These are phyloP conservation scores for Aspergillus spinulosporus DNA, from an alignment of 2,329 filamentous ascomycete genomes.

Conservation along the genomic window DNA sequence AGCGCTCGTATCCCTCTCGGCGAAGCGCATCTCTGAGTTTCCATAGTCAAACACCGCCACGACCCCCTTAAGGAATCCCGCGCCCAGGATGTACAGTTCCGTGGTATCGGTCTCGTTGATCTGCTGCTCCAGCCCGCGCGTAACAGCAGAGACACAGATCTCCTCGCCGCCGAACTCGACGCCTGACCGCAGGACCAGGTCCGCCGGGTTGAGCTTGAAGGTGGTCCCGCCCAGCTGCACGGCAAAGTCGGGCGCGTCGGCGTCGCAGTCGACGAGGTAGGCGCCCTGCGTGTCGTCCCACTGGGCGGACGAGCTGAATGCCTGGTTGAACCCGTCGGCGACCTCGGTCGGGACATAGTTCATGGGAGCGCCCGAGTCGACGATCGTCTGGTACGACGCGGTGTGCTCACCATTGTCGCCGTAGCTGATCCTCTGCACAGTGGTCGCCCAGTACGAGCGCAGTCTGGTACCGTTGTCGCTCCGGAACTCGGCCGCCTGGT, in stretches of 20 bases:
- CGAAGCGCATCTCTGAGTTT: slow-evolving; percentile 41
- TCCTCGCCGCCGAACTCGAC: slow-evolving; percentile 7
- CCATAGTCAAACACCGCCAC: slow-evolving; percentile 53
- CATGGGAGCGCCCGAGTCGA: slow-evolving; percentile 31
- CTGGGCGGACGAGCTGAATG: slow-evolving; percentile 44
- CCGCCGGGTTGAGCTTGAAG: slow-evolving; percentile 30
- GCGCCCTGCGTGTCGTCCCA: slow-evolving; percentile 32
- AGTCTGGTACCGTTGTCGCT: slow-evolving; percentile 20
- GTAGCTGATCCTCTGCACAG: slow-evolving; percentile 11
- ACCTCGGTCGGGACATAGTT: slow-evolving; percentile 40
- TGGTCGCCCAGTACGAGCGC: slow-evolving; percentile 15
- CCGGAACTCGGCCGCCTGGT: slow-evolving; percentile 19
- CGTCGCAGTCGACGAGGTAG: slow-evolving; percentile 47
- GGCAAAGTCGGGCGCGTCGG: slow-evolving; percentile 43
- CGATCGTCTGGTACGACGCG: slow-evolving; percentile 17
- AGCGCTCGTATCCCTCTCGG: not conserved
- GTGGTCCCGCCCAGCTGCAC: slow-evolving; percentile 41
- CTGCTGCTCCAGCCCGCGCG: not conserved
- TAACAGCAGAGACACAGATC: slow-evolving; percentile 21
- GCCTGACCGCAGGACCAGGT: slow-evolving; percentile 29
- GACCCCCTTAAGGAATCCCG: slow-evolving; percentile 52
- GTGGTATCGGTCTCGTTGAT: slow-evolving; percentile 15
- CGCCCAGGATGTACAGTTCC: slow-evolving; percentile 35
- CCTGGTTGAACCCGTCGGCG: slow-evolving; percentile 39
- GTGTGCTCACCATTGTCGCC: not conserved